Conservation (phyloP, 2,329 filamentous ascomycete species). For the Xylariaceae sp. region DNA sequence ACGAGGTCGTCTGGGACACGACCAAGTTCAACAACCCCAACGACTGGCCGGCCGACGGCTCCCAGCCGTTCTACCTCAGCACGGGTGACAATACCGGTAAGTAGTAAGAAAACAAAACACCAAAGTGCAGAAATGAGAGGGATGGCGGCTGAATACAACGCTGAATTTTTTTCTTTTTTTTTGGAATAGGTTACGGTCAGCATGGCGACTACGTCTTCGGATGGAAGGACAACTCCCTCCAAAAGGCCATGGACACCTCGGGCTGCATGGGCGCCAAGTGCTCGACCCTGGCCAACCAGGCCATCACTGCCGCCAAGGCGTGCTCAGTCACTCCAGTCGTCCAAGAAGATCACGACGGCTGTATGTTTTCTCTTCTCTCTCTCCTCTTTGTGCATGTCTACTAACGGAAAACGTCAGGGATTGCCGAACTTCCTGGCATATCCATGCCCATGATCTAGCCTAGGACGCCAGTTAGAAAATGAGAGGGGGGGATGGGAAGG, state of each 20-base stretch:
- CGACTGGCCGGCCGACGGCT: conserved; percentile 35
- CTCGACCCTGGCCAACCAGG: conserved; percentile 31
- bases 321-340: conserved; percentile 30
- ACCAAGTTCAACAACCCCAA: conserved; percentile 34
- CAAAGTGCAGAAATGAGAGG: no score
- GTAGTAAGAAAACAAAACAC: no score
- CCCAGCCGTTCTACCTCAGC: conserved; percentile 33
- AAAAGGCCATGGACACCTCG: conserved; percentile 34
- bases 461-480: no score
- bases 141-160: no score
- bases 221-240: conserved; percentile 24
- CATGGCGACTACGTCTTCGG: conserved; percentile 37
- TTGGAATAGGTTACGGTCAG: conserved; percentile 3
- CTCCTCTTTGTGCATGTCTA: neutral
- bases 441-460: conserved; percentile 22
- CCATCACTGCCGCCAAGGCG: conserved; percentile 26
- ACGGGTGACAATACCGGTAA: conserved; percentile 36
- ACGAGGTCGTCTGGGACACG: conserved; percentile 43
- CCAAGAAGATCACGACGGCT: conserved; percentile 32
- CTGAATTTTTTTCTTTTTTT: no score
- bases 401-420: conserved; percentile 18
- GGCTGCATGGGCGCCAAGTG: conserved; percentile 39
- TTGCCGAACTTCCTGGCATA: conserved; percentile 25
- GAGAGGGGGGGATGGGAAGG: neutral
- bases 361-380: conserved; percentile 25